Evolutionary conservation across 345 rosid genomes (phyloP).

Genomic region (Lepidium didymum): DNA sequence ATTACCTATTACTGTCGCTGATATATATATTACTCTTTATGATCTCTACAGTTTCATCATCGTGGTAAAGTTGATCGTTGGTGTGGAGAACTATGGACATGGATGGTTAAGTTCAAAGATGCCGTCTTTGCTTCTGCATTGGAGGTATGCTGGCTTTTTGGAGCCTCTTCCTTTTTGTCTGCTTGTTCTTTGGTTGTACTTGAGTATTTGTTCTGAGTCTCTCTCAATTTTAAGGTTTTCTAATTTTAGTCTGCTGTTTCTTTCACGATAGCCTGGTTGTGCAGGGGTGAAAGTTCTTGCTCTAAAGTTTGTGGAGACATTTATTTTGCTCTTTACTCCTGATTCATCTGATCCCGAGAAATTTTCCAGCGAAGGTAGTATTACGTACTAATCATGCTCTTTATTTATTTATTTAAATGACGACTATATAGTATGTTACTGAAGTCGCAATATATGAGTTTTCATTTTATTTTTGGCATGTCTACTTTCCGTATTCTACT

Average conservation of each 20-base stretch:
- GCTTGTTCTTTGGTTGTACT: not conserved
- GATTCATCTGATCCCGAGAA: conserved; percentile 58
- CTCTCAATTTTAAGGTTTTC: not conserved
- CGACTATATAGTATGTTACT: not conserved
- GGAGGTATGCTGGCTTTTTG: conserved; percentile 45
- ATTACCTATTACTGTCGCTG: not conserved
- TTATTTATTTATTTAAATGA: not conserved
- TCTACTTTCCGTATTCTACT: conserved; percentile 10
- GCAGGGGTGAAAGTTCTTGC: conserved; percentile 70
- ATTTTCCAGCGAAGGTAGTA: conserved; percentile 71
- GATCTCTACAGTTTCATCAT: conserved; percentile 44
- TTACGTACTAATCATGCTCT: not conserved
- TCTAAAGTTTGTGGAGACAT: conserved; percentile 84
- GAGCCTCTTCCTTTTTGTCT: not conserved
- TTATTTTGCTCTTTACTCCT: conserved; percentile 65
- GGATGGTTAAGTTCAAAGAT: conserved; percentile 83
- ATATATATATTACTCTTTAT: conserved; percentile 12
- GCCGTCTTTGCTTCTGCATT: conserved; percentile 47
- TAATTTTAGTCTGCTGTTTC: conserved; percentile 8
- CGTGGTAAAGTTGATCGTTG: conserved; percentile 65
- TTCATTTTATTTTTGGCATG: conserved; percentile 3
- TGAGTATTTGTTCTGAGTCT: conserved; percentile 7
- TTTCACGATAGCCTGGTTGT: conserved; percentile 60
- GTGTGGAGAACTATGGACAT: conserved; percentile 77
- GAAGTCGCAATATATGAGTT: conserved; percentile 1